Evolutionary conservation across 129 eudicot species (phyloP).

Genomic region (Centella asiatica): DNA sequence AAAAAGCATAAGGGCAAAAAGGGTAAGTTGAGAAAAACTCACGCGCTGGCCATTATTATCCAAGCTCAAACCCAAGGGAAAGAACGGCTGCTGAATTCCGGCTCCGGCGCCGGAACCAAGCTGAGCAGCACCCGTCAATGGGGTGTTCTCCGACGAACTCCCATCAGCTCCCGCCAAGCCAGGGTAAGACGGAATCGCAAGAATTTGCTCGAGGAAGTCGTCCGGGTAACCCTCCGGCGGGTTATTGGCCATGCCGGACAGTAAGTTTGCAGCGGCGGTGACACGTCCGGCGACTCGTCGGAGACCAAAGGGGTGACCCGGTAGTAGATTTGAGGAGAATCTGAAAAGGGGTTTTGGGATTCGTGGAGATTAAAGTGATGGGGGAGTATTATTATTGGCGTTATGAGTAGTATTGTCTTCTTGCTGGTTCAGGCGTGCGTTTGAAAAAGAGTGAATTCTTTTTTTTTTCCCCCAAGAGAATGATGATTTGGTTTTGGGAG

Average conservation of each 20-base stretch:
- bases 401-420: not conserved
- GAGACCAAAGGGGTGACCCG: not conserved
- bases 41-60: conserved; percentile 60
- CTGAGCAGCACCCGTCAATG: conserved; percentile 23
- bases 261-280: not conserved
- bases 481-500: too few relatives aligned
- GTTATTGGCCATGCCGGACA: conserved; percentile 56
- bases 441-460: too few relatives aligned
- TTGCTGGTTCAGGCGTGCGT: conserved; percentile 6
- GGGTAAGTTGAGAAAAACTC: conserved; percentile 12
- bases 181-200: conserved; percentile 52
- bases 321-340: not conserved
- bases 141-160: conserved; percentile 31
- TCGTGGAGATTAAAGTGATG: not conserved
- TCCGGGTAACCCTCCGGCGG: conserved; percentile 70
- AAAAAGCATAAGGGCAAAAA: conserved; percentile 2
- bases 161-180: conserved; percentile 35
- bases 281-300: conserved; percentile 3
- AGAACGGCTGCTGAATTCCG: conserved; percentile 32
- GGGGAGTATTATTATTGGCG: not conserved
- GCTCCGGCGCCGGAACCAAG: conserved; percentile 22
- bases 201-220: conserved; percentile 79
- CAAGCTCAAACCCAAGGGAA: conserved; percentile 69
- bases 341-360: not conserved
- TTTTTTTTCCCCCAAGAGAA: too few relatives aligned